Base-by-base conservation (phyloP, 2,329 filamentous ascomycete species). In the Trichoderma arundinaceum region DNA sequence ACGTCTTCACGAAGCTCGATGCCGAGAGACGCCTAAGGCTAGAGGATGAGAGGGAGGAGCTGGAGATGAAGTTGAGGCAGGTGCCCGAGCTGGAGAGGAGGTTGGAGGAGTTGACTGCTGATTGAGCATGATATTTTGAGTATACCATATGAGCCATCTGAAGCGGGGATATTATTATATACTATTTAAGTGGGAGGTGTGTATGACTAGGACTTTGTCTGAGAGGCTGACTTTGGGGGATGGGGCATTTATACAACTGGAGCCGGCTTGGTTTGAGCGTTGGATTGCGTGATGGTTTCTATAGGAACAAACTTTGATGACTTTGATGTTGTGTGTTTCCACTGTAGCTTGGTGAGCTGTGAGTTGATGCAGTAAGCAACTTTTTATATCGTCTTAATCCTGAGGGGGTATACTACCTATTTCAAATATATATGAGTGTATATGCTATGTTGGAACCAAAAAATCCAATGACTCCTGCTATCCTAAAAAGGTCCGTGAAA, bases 1-100 rank as follows among this genome's bases (percentile, higher is more conserved):
- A 92, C 73, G 87, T 97, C 41, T 99, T 99, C 74, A 96, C 93
- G 0, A 86, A 86, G 65, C 81, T 99, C 57, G 95, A 99, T 77
- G 94, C 94, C 17, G 94, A 97, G 72, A 88, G 85, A 76, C 84
- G 95, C 67, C 77, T 98, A 77, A 86, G 88, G 77, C 82, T 99
- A 57, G 95, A 99, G 82, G 95, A 99, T 78, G 95, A 98, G 83
- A 96, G 91, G 78, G 95, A 99, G 75, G 94, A 98, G 70, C 83
- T 98, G 49, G 94, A 98, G 67, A 82, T 96, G 57, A 86, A 92
- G 76, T 80, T 99, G 59, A 84, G 95, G 67, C 90, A 92, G 69
- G 91, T 98, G 8, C 92, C 92, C 0, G 94, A 97, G 74, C 85
- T 97, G 69, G 90, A 97, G 83, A 89, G 90, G 76, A 85, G 95